Base-by-base conservation (phyloP, 768 basidiomycete genomes). In the Boletus huronensis region DNA sequence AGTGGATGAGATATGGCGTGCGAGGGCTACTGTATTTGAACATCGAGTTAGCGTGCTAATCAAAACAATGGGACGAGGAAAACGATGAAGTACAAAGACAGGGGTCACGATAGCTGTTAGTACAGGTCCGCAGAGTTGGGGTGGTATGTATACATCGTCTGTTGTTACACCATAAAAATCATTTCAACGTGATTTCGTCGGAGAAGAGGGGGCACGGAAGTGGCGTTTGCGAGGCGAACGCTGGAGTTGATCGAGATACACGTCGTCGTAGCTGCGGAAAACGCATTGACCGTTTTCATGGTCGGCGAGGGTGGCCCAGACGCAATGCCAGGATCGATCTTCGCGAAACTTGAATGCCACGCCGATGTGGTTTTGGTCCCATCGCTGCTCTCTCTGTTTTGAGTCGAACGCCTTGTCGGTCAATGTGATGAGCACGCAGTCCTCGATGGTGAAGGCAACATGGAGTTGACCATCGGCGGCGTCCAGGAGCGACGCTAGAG, bases 291-390 rank as follows among this genome's bases (percentile, higher is more conserved):
- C 75, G 29, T 70, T 64, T 62, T 82, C 77, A 54, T 77, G 73
- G 57, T 85, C 83, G 23, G 76, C 72, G 55, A 84, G 74, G 26
- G 75, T 77, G n/a, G 82, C 83, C 82, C 81, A 86, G 34, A 86
- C 76, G 66, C 82, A 84, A 54, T 83, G 81, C 84, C 84, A 87
- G n/a, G 64, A 64, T 38, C 39, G 58, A 35, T 74, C 69, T 66
- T 75, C 77, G 39, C 71, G 65, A 55, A 83, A 83, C 58, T 82
- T 83, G 70, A 85, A 70, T 21, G 80, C 83, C 21, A 85, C 70
- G 9, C 65, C 72, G 17, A 59, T 65, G 52, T 73, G 72, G 54
- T 70, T 68, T 52, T 75, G 67, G 36, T 67, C 61, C 72, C 74
- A 75, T 6, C 70, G 64, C 36, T 70, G 62, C 48, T 58, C 66